Percentiles rank a stretch among this genome's conserved stretches.
phyloP scores from a whole-genome alignment of 768 basidiomycete genomes.

The Tulasnella sp. region DNA sequence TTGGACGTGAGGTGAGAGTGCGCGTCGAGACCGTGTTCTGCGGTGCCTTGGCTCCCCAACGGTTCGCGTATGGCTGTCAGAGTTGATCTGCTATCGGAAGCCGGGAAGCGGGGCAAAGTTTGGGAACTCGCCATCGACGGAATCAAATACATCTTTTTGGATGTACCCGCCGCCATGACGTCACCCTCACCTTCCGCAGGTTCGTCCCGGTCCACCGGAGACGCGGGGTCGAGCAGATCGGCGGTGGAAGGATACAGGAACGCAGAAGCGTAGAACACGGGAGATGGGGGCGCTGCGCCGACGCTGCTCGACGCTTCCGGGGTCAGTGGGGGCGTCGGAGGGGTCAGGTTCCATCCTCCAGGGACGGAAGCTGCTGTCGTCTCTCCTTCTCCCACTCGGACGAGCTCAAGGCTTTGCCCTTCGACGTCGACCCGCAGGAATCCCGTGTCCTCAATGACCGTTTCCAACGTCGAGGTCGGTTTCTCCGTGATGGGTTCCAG shows the following conservation, averaged over 20 bases:
- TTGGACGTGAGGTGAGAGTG: background rate
- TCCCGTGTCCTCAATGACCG: background rate
- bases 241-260: background rate
- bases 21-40: background rate
- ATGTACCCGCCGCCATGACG: background rate
- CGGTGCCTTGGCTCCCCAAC: background rate
- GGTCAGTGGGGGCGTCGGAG: background rate
- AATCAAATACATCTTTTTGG: conserved; percentile 9
- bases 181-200: background rate
- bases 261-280: background rate
- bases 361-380: background rate
- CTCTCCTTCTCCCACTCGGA: background rate
- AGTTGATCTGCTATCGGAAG: background rate
- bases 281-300: background rate
- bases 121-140: background rate
- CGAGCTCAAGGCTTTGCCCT: background rate
- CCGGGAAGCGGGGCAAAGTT: background rate
- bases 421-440: background rate
- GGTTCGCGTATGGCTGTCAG: background rate
- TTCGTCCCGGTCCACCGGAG: background rate
- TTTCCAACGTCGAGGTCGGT: background rate
- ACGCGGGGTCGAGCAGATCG: background rate
- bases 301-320: background rate
- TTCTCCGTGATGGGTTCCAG: background rate
- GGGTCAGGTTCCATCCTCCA: background rate